Evolutionary conservation across 2,329 filamentous ascomycete genomes (phyloP).

Genomic region (Claviceps fusiformis): DNA sequence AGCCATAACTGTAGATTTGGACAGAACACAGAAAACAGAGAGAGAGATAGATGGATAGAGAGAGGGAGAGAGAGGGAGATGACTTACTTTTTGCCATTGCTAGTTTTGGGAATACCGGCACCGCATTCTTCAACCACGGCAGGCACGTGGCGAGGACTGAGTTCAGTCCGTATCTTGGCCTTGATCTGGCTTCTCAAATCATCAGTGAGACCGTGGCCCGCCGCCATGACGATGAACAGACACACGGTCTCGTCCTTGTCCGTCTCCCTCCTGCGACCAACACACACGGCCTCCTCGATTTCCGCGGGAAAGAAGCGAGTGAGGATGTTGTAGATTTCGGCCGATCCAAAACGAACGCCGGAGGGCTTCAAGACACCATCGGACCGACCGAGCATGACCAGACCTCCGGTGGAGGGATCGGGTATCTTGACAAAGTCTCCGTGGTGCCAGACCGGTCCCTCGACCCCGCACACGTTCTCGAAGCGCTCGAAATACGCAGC

Average conservation of each 20-base stretch:
- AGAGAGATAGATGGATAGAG: no score
- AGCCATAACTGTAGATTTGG: background rate
- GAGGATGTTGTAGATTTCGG: conserved; percentile 94
- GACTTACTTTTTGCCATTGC: conserved; percentile 86
- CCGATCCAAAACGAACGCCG: conserved; percentile 81
- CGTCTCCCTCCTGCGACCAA: conserved; percentile 57
- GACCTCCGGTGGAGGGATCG: conserved; percentile 57
- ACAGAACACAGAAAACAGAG: background rate
- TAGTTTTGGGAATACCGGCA: conserved; percentile 75
- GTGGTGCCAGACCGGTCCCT: conserved; percentile 66
- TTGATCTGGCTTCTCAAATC: conserved; percentile 53
- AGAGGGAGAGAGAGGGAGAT: background rate
- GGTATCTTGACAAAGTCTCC: conserved; percentile 70
- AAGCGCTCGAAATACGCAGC: conserved; percentile 84
- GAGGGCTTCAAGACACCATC: conserved; percentile 89
- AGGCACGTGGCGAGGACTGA: conserved; percentile 84
- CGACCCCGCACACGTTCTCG: conserved; percentile 25
- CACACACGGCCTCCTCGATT: conserved; percentile 75
- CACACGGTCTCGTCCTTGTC: conserved; percentile 80
- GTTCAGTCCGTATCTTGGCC: conserved; percentile 54
- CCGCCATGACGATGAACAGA: conserved; percentile 69
- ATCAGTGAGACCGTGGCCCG: conserved; percentile 40
- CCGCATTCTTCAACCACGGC: conserved; percentile 66
- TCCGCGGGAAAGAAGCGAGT: conserved; percentile 67
- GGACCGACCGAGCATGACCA: conserved; percentile 83